phyloP scores from a whole-genome alignment of 345 rosid species.

The Boechera retrofracta region DNA sequence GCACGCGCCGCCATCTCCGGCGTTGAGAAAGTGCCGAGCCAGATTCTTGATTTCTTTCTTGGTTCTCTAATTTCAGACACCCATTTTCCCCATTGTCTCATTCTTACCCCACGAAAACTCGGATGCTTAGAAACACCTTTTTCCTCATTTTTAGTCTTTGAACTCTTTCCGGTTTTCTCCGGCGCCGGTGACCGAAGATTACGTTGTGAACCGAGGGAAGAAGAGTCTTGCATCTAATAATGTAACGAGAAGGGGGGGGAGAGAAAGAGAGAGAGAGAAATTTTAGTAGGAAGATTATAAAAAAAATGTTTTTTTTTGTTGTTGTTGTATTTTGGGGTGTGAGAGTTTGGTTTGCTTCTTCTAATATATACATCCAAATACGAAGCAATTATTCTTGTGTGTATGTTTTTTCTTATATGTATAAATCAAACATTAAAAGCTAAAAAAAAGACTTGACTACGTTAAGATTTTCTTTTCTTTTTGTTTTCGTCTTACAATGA shows the following conservation, averaged over 20 bases:
- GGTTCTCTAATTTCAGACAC: conserved; percentile 94
- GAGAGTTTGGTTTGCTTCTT: conserved; percentile 34
- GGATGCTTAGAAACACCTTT: conserved; percentile 49
- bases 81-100: conserved; percentile 98
- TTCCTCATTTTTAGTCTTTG: conserved; percentile 21
- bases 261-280: not conserved
- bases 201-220: conserved; percentile 9
- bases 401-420: conserved; percentile 23
- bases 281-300: conserved; percentile 12
- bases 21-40: conserved; percentile 88
- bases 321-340: conserved; percentile 25
- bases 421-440: conserved; percentile 23
- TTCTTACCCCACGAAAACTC: conserved; percentile 77
- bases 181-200: conserved; percentile 34
- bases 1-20: conserved; percentile 99
- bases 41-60: conserved; percentile 87
- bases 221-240: conserved; percentile 40
- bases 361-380: conserved; percentile 42
- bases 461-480: conserved; percentile 9
- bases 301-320: not conserved
- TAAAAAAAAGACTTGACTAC: conserved; percentile 37
- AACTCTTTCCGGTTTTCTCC: conserved; percentile 19
- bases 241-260: not conserved
- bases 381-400: conserved; percentile 29
- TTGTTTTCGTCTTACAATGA: conserved; percentile 20